A percentile compares a stretch with the other conserved stretches of the same genome.
These are phyloP conservation scores for Chalara sp. DNA, from an alignment of 2,329 filamentous ascomycete species.

Conservation along the genomic window DNA sequence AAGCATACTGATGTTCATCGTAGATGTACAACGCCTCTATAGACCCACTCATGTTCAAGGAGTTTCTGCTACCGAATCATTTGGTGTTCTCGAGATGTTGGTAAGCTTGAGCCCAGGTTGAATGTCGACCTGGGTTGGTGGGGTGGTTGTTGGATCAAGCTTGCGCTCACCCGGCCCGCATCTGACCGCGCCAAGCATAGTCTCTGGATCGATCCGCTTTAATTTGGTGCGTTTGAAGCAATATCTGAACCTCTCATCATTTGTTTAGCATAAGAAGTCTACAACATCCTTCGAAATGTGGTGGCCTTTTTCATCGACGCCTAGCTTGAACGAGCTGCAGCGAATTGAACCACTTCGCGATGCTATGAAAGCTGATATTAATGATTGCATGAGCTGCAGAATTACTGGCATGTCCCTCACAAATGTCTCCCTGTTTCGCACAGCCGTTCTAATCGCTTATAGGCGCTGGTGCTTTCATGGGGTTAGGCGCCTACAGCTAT, in stretches of 20 bases:
- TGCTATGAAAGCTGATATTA: constrained; percentile 18
- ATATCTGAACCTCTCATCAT: too few species aligned
- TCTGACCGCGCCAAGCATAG: too few species aligned
- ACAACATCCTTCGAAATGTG: too few species aligned
- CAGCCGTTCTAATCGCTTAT: constrained; percentile 6
- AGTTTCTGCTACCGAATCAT: constrained; percentile 12
- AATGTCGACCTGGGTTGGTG: constrained; percentile 3
- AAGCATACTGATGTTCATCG: constrained; percentile 80
- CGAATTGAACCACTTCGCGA: constrained; percentile 20
- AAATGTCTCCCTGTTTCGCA: neutral
- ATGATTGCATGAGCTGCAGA: constrained; percentile 34
- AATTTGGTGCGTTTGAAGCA: too few species aligned
- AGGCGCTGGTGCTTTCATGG: constrained; percentile 72
- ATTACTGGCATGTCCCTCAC: constrained; percentile 20
- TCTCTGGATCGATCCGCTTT: too few species aligned
- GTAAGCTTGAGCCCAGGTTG: neutral
- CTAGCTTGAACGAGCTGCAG: constrained; percentile 10
- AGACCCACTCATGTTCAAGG: constrained; percentile 65
- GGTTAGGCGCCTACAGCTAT: constrained; percentile 72
- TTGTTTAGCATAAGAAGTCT: too few species aligned
- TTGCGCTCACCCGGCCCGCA: too few species aligned
- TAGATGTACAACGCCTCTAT: constrained; percentile 96
- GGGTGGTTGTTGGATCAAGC: neutral
- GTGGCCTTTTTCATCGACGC: too few species aligned
- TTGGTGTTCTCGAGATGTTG: constrained; percentile 4